Conservation (phyloP, 129 eudicot species). For the Flaveria bidentis region DNA sequence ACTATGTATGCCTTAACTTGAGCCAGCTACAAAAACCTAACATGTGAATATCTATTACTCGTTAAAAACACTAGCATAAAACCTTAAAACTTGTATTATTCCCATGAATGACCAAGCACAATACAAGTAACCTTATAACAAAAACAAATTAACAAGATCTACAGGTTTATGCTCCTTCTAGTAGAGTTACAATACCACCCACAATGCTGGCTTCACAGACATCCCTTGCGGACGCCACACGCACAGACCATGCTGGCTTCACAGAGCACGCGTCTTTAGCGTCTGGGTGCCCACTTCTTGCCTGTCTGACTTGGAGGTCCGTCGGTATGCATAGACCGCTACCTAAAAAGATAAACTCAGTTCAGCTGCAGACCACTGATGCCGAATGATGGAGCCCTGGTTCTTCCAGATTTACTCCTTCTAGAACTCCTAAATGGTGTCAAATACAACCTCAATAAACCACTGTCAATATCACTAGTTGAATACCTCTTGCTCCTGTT, state of each 20-base stretch:
- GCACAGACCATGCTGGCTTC: no score
- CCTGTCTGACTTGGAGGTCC: no score
- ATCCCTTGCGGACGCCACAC: no score
- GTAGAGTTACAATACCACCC: slow-evolving; percentile 6
- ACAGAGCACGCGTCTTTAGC: no score
- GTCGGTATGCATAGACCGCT: background rate
- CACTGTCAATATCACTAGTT: slow-evolving; percentile 56
- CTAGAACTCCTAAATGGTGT: slow-evolving; percentile 80
- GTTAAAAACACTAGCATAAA: background rate
- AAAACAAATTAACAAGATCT: slow-evolving; percentile 31
- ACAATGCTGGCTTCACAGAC: no score
- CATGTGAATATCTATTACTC: background rate
- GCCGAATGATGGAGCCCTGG: slow-evolving; percentile 44
- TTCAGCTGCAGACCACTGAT: slow-evolving; percentile 45
- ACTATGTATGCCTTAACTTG: background rate
- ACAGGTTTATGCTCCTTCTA: slow-evolving; percentile 41
- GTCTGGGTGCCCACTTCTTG: no score
- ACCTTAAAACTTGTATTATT: background rate
- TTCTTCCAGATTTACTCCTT: slow-evolving; percentile 57
- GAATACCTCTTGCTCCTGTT: slow-evolving; percentile 48
- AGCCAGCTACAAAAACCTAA: no score
- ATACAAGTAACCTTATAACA: slow-evolving; percentile 8
- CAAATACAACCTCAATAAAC: slow-evolving; percentile 65
- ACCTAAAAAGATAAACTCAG: slow-evolving; percentile 39
- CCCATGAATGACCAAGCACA: background rate